Evolutionary conservation across 345 rosid species (phyloP).

Genomic region (Clarkia xantiana): DNA sequence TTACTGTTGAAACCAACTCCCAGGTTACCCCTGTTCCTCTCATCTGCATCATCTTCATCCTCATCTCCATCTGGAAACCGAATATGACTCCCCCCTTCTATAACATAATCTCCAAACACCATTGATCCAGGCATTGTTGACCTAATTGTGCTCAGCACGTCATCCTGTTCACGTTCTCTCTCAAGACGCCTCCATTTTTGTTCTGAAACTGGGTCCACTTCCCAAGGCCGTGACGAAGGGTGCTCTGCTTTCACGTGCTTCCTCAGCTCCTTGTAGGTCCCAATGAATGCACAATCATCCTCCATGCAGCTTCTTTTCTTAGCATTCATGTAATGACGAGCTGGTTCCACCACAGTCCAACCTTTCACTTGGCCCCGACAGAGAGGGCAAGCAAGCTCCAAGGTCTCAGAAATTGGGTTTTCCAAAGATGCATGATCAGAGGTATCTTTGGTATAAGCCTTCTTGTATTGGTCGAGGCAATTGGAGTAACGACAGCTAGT

Average conservation of each 20-base stretch:
- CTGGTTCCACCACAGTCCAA: constrained; percentile 91
- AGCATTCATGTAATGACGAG: constrained; percentile 54
- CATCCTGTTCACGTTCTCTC: constrained; percentile 53
- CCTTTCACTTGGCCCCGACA: constrained; percentile 97
- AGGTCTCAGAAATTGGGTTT: constrained; percentile 35
- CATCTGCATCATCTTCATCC: constrained; percentile 8
- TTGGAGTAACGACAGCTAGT: constrained; percentile 91
- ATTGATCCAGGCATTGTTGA: constrained; percentile 81
- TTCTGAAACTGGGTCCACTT: constrained; percentile 58
- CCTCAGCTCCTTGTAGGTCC: constrained; percentile 79
- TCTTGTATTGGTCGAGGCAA: constrained; percentile 88
- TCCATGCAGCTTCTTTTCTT: constrained; percentile 91
- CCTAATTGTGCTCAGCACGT: constrained; percentile 69
- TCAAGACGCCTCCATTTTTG: constrained; percentile 84
- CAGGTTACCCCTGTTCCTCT: constrained; percentile 15
- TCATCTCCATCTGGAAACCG: constrained; percentile 22
- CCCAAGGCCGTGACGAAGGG: constrained; percentile 68
- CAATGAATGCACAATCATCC: constrained; percentile 61
- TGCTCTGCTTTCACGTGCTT: constrained; percentile 77
- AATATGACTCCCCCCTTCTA: constrained; percentile 40
- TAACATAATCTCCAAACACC: constrained; percentile 78
- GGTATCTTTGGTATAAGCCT: constrained; percentile 53
- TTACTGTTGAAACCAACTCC: constrained; percentile 46
- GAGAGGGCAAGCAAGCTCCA: constrained; percentile 78
- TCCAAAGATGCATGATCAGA: constrained; percentile 21